Conservation (phyloP, 768 basidiomycete genomes). For the Mycena venus region DNA sequence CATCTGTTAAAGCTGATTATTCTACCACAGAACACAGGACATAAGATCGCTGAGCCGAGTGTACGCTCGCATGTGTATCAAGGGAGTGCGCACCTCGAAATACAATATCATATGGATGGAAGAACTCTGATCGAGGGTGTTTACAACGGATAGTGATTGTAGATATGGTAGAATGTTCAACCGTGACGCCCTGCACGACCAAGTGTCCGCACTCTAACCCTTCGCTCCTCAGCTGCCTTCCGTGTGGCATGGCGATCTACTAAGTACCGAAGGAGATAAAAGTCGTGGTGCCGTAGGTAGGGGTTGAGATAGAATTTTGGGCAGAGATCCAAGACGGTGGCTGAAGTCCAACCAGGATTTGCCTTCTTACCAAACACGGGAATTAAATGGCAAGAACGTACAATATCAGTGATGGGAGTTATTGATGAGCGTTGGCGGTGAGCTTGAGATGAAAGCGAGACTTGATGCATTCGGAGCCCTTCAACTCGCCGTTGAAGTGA, state of each 20-base stretch:
- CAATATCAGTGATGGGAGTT: conserved; percentile 38
- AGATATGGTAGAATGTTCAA: too few relatives aligned
- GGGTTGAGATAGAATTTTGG: conserved; percentile 44
- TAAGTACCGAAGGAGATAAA: conserved; percentile 39
- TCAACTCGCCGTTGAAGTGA: conserved; percentile 30
- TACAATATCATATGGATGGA: too few relatives aligned
- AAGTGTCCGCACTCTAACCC: background rate
- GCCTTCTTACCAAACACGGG: conserved; percentile 38
- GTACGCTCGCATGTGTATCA: too few relatives aligned
- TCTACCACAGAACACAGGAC: too few relatives aligned
- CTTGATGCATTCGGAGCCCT: conserved; percentile 34
- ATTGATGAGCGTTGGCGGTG: conserved; percentile 32
- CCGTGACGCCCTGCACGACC: conserved; percentile 13
- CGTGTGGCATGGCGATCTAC: background rate
- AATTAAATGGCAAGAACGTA: conserved; percentile 46
- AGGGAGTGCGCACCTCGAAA: too few relatives aligned
- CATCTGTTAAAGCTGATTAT: too few relatives aligned
- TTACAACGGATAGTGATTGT: too few relatives aligned
- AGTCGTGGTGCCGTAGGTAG: too few relatives aligned
- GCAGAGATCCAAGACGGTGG: conserved; percentile 36
- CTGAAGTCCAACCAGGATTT: conserved; percentile 32
- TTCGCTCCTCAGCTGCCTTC: background rate
- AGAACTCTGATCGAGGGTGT: too few relatives aligned
- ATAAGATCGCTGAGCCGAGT: too few relatives aligned
- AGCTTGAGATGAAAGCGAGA: conserved; percentile 29